A percentile compares a stretch with the other conserved stretches of the same genome.
Evolutionary conservation across 108 stramenopile genomes (phyloP).

Genomic region (Cyclotella distinguenda): DNA sequence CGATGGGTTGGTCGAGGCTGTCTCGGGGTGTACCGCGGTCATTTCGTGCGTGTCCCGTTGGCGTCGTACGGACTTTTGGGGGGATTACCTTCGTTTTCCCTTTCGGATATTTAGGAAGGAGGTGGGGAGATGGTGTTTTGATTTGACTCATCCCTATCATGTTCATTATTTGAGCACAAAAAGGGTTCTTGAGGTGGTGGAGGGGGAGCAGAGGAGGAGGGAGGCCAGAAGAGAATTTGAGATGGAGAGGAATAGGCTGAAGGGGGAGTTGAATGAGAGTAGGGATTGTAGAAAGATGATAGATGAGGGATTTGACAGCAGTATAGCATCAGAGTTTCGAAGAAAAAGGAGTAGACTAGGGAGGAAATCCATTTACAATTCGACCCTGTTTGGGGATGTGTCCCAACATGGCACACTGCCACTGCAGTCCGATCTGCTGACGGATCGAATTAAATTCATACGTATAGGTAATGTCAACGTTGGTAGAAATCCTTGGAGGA

Average conservation of each 20-base stretch:
- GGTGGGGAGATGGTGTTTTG: slow-evolving; percentile 66
- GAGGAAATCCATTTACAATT: not conserved
- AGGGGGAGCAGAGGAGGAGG: slow-evolving; percentile 60
- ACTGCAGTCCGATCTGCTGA: slow-evolving; percentile 6
- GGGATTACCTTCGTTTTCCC: slow-evolving; percentile 56
- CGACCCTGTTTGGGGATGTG: slow-evolving; percentile 14
- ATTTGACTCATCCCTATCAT: slow-evolving; percentile 68
- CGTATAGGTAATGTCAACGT: slow-evolving; percentile 65
- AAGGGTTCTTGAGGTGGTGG: slow-evolving; percentile 63
- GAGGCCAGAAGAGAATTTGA: slow-evolving; percentile 39
- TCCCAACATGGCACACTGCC: slow-evolving; percentile 17
- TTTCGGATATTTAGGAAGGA: slow-evolving; percentile 53
- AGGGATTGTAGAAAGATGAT: slow-evolving; percentile 28
- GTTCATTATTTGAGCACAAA: slow-evolving; percentile 59
- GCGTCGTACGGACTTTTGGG: slow-evolving; percentile 64
- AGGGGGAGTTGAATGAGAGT: slow-evolving; percentile 10
- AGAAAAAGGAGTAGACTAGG: slow-evolving; percentile 11
- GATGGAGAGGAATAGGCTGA: slow-evolving; percentile 11
- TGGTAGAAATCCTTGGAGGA: slow-evolving; percentile 48
- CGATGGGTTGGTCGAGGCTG: slow-evolving; percentile 55
- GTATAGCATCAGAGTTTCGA: slow-evolving; percentile 22
- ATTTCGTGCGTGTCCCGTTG: slow-evolving; percentile 67
- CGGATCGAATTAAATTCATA: slow-evolving; percentile 63
- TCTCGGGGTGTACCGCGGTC: slow-evolving; percentile 55
- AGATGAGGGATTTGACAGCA: slow-evolving; percentile 25